Base-by-base conservation (phyloP, 495 filamentous ascomycete genomes). In the Clavariopsis aquatica region DNA sequence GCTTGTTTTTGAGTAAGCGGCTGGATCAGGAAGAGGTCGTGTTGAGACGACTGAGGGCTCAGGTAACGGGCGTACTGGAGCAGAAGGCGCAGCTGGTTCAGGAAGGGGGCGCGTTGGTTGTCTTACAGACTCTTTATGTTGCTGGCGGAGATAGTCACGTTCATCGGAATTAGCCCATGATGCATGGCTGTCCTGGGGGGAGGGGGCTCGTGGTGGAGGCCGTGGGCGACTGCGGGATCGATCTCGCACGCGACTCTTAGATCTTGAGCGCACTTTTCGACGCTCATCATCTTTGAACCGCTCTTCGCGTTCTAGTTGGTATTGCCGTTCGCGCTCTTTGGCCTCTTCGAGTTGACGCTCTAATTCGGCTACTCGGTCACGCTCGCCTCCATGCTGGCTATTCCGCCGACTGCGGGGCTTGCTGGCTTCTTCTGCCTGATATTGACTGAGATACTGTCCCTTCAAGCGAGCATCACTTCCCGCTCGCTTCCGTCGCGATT, bases 401-500 rank as follows among this genome's bases (percentile, higher is more conserved):
- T 69, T 65, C 28, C 66, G 56, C 19, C 64, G 64, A 46, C 69
- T 67, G 20, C 57, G 57, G 41, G 64, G 70, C 52, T 57, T 66
- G 73, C 53, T 66, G 26, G 69, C 68, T 59, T 84, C 77, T 57
- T 86, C 84, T 20, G 63, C 74, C 67, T 91, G 89, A 72, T 95
- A 96, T 68, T 96, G 89, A 69, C 89, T 92, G 22, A 95, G 82
- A 69, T 87, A 92, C 73, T 96, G 92, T 7, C 91, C 92, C 62
- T 87, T 86, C 29, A 96, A 82, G 60, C 86, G 84, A 43, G 78
- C 75, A 69, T 92, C 88, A 62, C 81, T 86, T 45, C 78, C 77
- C 17, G 80, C 80, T 57, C 84, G 79, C 66, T 83, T 79, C 64
- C 81, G 83, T 57, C 83, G 84, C 24, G 86, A 82, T 64, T 94